Percentiles rank a stretch among this genome's conserved stretches.
phyloP scores from a whole-genome alignment of 1,284 basidiomycete genomes.

The Leccinum griseonigrum region DNA sequence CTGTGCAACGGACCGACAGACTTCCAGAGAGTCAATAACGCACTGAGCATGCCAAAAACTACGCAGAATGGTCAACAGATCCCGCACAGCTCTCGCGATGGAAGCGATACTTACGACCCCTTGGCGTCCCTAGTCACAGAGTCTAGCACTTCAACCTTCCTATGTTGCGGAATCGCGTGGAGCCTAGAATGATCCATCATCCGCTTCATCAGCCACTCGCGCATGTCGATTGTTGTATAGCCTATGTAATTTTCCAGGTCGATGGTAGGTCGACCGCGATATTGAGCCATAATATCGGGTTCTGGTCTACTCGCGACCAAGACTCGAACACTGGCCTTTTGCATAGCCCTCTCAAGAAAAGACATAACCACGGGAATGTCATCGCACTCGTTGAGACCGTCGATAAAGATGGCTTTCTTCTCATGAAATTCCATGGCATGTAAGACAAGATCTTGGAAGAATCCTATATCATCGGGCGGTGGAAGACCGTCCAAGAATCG shows the following conservation, averaged over 20 bases:
- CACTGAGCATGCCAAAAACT: conserved; percentile 32
- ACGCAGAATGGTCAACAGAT: neutral
- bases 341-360: conserved; percentile 25
- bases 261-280: conserved; percentile 20
- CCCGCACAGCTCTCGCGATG: neutral
- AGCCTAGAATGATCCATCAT: conserved; percentile 25
- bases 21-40: conserved; percentile 25
- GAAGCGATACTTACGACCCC: conserved; percentile 23
- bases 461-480: conserved; percentile 16
- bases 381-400: conserved; percentile 30
- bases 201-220: conserved; percentile 27
- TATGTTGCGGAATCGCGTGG: conserved; percentile 22
- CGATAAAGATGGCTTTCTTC: conserved; percentile 24
- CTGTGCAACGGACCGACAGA: conserved; percentile 26
- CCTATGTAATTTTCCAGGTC: conserved; percentile 25
- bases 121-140: conserved; percentile 6
- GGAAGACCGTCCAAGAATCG: conserved; percentile 17
- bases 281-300: conserved; percentile 16
- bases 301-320: conserved; percentile 27
- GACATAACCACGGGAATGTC: conserved; percentile 18
- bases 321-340: conserved; percentile 25
- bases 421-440: conserved; percentile 25
- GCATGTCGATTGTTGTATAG: conserved; percentile 22
- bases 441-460: conserved; percentile 22
- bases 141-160: conserved; percentile 26